These are phyloP conservation scores for Mycosphaerelloides madeirae DNA, from an alignment of 2,329 filamentous ascomycete species.

Conservation along the genomic window DNA sequence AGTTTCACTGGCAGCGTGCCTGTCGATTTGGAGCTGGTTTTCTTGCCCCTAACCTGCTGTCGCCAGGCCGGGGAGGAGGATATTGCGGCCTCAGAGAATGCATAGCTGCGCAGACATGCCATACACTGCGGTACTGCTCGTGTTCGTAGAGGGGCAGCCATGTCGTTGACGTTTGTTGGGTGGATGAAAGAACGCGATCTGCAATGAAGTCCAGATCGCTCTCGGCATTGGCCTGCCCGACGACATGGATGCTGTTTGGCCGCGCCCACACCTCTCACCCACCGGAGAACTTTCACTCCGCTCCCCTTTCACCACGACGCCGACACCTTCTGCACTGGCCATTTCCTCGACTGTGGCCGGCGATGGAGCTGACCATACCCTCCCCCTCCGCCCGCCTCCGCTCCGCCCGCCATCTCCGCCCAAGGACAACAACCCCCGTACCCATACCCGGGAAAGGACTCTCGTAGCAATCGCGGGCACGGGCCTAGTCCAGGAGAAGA, in stretches of 20 bases:
- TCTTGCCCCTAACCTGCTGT: slow-evolving; percentile 35
- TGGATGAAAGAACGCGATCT: no score
- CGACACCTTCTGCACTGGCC: slow-evolving; percentile 6
- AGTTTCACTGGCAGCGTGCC: slow-evolving; percentile 47
- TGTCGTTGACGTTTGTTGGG: slow-evolving; percentile 5
- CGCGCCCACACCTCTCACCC: no score
- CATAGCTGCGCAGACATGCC: slow-evolving; percentile 27
- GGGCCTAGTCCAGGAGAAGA: slow-evolving; percentile 35
- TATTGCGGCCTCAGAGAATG: slow-evolving; percentile 13
- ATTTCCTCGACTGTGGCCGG: slow-evolving; percentile 13
- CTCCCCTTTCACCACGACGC: no score
- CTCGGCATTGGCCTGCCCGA: background rate
- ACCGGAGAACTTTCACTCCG: no score
- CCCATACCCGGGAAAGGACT: slow-evolving; percentile 14
- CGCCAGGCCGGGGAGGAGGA: slow-evolving; percentile 9
- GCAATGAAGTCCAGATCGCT: no score
- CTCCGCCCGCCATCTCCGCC: slow-evolving; percentile 2
- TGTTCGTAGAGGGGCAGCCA: slow-evolving; percentile 21
- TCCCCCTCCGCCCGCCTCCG: background rate
- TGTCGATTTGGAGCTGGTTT: slow-evolving; percentile 30
- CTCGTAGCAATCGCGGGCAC: slow-evolving; percentile 30
- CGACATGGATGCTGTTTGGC: background rate
- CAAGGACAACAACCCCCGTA: slow-evolving; percentile 9
- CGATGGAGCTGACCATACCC: slow-evolving; percentile 15
- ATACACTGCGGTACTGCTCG: slow-evolving; percentile 26